Base-by-base conservation (phyloP, 306 rosid genomes). In the Vigna reflexopilosa region DNA sequence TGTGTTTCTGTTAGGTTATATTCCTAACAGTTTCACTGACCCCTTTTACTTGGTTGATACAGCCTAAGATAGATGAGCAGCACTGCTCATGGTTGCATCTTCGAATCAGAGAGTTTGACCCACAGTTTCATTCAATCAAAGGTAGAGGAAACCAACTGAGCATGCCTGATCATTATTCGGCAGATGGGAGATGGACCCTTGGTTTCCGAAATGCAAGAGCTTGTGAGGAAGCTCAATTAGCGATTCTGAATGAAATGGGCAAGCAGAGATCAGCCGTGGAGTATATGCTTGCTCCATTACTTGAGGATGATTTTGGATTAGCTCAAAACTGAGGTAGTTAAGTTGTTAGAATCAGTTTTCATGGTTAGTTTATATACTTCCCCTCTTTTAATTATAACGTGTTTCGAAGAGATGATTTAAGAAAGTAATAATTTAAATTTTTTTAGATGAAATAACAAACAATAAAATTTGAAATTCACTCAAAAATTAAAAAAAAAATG, bases 111-210 rank as follows among this genome's bases (percentile, higher is more conserved):
- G 91, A 89, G 70, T 79, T 85, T 67, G 91, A 89, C 54, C 90
- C 93, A 64, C 70, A 65, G 73, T 88, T 81, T 38, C 76, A 70
- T 74, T 65, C 76, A 52, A 70, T 9, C 34, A 89, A 80, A 79
- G 70, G 75, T 61, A 86, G 79, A 77, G 85, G 86, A 20, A 73
- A 79, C 70, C 77, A 73, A 72, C 42, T 65, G 42, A 67, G 52
- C 83, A 64, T 52, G 83, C 54, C 85, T 67, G 85, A 77, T 73
- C 88, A 74, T 48, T 67, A 74, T 48, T 67, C 54, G 78, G 66
- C 82, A 26, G 96, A 91, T 85, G 98, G 98, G 78, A 86, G 81
- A 89, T 93, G 98, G 96, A 88, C 90, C 24, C 93, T 93, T 38
- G 98, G 94, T 64, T 93, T 93, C 77, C 79, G 89, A 48, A 77